Evolutionary conservation across 208 protist species (phyloP).

Genomic region (Leishmania lainsoni): DNA sequence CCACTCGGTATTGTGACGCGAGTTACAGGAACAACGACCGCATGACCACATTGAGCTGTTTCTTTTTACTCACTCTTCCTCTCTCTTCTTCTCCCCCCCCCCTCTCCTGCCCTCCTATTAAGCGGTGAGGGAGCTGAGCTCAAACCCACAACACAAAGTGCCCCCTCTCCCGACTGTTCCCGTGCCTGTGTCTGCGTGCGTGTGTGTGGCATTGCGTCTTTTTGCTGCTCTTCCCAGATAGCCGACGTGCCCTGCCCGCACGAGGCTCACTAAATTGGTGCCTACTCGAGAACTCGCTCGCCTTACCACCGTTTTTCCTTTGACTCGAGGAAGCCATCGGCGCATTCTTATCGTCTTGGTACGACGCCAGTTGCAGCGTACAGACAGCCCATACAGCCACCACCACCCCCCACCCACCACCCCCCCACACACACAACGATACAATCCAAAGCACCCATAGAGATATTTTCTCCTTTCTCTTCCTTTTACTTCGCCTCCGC

Average conservation of each 20-base stretch:
- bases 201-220: neutral
- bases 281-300: neutral
- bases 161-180: neutral
- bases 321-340: neutral
- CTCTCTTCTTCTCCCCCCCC: neutral
- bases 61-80: too few species aligned
- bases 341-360: neutral
- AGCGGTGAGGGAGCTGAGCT: neutral
- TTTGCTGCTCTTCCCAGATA: neutral
- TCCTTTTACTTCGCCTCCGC: neutral
- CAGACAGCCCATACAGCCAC: neutral
- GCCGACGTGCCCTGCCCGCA: neutral
- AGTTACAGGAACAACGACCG: neutral
- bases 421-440: neutral
- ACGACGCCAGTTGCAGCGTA: neutral
- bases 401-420: too few species aligned
- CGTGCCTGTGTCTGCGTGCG: neutral
- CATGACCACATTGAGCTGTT: neutral
- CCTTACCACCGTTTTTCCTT: neutral
- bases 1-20: neutral
- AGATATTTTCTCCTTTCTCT: neutral
- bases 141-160: neutral
- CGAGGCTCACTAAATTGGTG: neutral
- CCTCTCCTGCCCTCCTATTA: neutral
- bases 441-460: constrained; percentile 6